Evolutionary conservation across 1,284 basidiomycete genomes (phyloP), one percentile per base, ranked within the genome.

Genomic region (Ceratobasidium sp.): DNA sequence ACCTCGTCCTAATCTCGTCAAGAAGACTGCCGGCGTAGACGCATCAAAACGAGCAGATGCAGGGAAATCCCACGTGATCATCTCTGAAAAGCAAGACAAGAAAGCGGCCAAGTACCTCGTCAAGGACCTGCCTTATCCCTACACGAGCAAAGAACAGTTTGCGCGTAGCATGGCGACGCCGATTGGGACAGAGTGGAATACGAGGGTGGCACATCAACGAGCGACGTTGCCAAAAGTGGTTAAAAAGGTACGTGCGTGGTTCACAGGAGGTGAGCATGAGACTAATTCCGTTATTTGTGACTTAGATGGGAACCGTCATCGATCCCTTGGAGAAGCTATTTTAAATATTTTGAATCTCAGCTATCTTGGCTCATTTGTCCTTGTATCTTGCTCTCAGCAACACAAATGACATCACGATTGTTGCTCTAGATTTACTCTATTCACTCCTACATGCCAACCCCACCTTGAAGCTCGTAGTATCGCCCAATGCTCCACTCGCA

Each of bases 181-280:
- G 1, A 81, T 98, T 40, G 97, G 97, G 5, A 87, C 87, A 66
- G 97, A 99, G 84, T 99, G 96, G 96, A 98, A 97, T 80, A 97
- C 96, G 1, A 86, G 95, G 37, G 88, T 93, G n/a, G 92, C 89
- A 11, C 94, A 95, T 87, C 95, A 97, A 86, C 87, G 91, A 76
- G 90, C 90, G 76, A 97, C 95, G 34, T 82, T 96, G 79, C 96
- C 96, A 0, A 89, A 89, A 79, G 91, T 97, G 5, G 89, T 93
- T 77, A 95, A 94, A 85, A 97, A 96, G 90, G 92, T 92, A 78
- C 76, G 87, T 83, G n/a, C 44, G 66, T 66, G 61, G 77, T 17
- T n/a, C 7, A n/a, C 44, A 61, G 49, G 76, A 79, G 29, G 46
- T 43, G 61, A 13, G 44, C 15, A 13, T 44, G 61, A 34, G 54